Evolutionary conservation across 805 yeast genomes (phyloP), one percentile per base, ranked within the genome.

Genomic region (Schwanniomyces vanrijiae): DNA sequence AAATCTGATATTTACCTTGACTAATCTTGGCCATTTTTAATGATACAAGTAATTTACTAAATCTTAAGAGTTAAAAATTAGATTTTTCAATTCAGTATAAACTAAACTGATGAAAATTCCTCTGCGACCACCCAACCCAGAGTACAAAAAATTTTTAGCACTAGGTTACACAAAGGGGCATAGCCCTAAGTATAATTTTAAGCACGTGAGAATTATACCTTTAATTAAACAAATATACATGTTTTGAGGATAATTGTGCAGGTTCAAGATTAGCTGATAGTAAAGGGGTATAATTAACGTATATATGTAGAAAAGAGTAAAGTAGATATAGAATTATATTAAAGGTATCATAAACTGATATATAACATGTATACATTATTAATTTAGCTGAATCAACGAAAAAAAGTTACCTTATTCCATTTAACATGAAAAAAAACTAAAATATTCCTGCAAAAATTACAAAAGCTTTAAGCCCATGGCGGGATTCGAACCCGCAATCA

Each of bases 401-500:
- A n/a, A n/a, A n/a, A n/a, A n/a, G n/a, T n/a, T n/a, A n/a, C n/a
- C n/a, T n/a, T n/a, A n/a, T n/a, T n/a, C n/a, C n/a, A n/a, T n/a
- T n/a, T n/a, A n/a, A n/a, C n/a, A n/a, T n/a, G n/a, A n/a, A n/a
- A n/a, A n/a, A n/a, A n/a, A n/a, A 25, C 11, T 25, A 11, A 25
- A 25, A 25, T 25, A 25, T 8, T 25, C 11, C 11, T 25, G 29
- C 35, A 26, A 40, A 40, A 40, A 40, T 26, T 40, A 13, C 19
- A 10, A 55, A 49, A 51, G 50, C 28, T 40, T 6, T 37, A 11
- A 75, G 73, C 81, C 82, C 84, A 76, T 73, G 83, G 84, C 83
- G 84, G 85, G 86, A 81, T 82, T 81, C 85, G 86, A 81, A 81
- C 86, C 83, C 86, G 82, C 85, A 80, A 81, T 81, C 86, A 72